Percentiles rank a stretch among this genome's conserved stretches.
Conservation (phyloP, 176 grass and related monocot genomes). For the Saccharum officinarum region DNA sequence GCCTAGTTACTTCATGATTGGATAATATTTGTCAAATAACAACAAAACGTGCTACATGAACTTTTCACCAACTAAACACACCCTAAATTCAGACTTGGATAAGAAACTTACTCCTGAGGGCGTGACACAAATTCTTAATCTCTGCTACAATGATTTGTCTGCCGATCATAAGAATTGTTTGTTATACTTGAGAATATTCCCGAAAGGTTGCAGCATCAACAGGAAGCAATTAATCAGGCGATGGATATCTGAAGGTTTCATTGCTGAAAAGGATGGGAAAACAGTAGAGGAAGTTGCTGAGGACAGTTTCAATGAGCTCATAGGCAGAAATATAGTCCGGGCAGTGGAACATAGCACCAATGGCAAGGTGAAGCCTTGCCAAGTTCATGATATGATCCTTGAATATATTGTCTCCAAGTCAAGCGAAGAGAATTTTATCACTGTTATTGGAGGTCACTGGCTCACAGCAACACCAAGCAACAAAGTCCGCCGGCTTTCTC, state of each 20-base stretch:
- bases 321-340: background rate
- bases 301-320: background rate
- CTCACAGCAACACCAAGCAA: background rate
- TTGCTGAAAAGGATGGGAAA: slow-evolving; percentile 11
- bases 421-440: slow-evolving; percentile 38
- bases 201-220: background rate
- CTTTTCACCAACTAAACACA: no score
- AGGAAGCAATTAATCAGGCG: background rate
- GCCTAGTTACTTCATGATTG: no score
- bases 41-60: no score
- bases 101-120: background rate
- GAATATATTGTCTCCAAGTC: slow-evolving; percentile 30
- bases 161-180: background rate
- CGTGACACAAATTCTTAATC: background rate
- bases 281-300: background rate
- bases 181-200: slow-evolving; percentile 24
- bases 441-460: slow-evolving; percentile 25
- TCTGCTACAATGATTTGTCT: slow-evolving; percentile 13
- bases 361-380: background rate
- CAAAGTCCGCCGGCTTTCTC: no score
- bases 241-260: slow-evolving; percentile 25
- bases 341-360: background rate
- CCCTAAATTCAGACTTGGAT: background rate
- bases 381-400: slow-evolving; percentile 27
- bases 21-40: no score